Conservation (phyloP, 1,284 basidiomycete genomes). For the Puccinia triticina region DNA sequence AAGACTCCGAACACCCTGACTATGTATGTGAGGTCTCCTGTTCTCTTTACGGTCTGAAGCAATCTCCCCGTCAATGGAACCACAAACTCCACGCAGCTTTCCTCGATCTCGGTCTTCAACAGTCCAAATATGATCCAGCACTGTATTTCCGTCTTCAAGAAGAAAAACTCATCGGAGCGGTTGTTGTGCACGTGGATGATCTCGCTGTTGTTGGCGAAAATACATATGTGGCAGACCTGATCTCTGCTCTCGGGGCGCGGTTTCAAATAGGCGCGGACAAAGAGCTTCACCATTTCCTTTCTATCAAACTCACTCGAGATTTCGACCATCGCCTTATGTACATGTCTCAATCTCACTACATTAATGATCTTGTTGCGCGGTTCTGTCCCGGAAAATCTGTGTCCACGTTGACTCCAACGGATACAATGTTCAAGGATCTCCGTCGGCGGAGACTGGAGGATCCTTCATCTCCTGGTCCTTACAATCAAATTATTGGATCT, state of each 20-base stretch:
- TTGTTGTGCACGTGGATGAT: slow-evolving; percentile 1
- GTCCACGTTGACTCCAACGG: background rate
- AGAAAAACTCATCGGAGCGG: background rate
- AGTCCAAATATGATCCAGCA: background rate
- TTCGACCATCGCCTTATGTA: background rate
- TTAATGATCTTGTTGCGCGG: background rate
- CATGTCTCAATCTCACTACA: background rate
- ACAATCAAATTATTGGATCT: background rate
- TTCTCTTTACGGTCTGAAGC: slow-evolving; percentile 7
- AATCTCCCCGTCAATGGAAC: slow-evolving; percentile 17
- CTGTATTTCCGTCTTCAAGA: background rate
- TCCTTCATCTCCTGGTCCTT: background rate
- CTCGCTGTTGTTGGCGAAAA: background rate
- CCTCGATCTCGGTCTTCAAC: background rate
- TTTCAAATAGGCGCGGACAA: background rate
- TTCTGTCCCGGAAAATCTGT: background rate
- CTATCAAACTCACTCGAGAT: background rate
- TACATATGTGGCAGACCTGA: background rate
- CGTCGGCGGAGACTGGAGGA: background rate
- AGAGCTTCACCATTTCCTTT: background rate
- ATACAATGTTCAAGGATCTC: background rate
- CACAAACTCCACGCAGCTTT: background rate
- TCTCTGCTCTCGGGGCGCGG: background rate
- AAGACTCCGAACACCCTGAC: background rate
- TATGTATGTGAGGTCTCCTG: background rate